These are phyloP conservation scores for Sanghuangporus sanghuang DNA, from an alignment of 1,284 basidiomycete species.

Conservation along the genomic window DNA sequence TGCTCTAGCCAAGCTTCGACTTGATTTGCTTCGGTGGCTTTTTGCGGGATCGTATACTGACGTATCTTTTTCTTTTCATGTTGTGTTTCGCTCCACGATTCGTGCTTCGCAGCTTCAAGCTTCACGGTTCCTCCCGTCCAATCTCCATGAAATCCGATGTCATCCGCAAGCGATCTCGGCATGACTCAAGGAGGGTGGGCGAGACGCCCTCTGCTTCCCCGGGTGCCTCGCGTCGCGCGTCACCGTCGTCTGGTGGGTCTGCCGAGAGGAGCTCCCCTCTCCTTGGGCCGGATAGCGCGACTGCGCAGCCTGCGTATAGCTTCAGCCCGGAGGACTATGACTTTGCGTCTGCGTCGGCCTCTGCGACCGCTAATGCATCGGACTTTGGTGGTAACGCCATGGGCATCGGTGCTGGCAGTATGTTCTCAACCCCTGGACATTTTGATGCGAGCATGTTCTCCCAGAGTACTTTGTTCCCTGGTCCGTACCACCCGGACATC, in stretches of 20 bases:
- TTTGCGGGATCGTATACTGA: neutral
- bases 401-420: slow-evolving; percentile 15
- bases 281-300: slow-evolving; percentile 60
- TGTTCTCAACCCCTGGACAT: slow-evolving; percentile 28
- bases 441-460: slow-evolving; percentile 25
- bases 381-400: slow-evolving; percentile 20
- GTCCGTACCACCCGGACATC: slow-evolving; percentile 69
- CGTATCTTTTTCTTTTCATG: neutral
- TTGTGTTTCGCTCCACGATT: neutral
- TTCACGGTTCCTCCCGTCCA: slow-evolving; percentile 74
- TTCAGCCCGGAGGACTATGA: slow-evolving; percentile 36
- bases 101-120: slow-evolving; percentile 50
- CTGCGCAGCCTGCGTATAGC: slow-evolving; percentile 32
- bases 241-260: slow-evolving; percentile 42
- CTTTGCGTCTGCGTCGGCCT: slow-evolving; percentile 21
- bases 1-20: neutral
- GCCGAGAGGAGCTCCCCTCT: slow-evolving; percentile 46
- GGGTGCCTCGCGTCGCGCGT: slow-evolving; percentile 65
- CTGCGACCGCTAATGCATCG: neutral
- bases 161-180: slow-evolving; percentile 75
- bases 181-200: slow-evolving; percentile 57
- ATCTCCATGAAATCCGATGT: slow-evolving; percentile 85
- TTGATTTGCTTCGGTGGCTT: neutral
- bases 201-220: slow-evolving; percentile 69
- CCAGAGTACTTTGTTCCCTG: slow-evolving; percentile 43